Base-by-base conservation (phyloP, 768 basidiomycete genomes). In the Leccinum boreale region DNA sequence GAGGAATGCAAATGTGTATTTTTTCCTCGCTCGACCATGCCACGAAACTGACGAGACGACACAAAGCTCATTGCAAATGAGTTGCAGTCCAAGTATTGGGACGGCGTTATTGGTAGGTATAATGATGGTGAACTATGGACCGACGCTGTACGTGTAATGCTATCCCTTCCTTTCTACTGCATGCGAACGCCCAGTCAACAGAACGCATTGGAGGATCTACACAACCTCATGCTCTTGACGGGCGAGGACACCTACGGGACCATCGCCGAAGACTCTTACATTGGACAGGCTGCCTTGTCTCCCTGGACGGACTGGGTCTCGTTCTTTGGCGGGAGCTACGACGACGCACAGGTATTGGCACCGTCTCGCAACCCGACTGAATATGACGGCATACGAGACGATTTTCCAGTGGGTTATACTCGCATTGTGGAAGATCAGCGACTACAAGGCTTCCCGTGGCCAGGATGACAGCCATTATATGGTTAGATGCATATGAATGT, bases 151-250 rank as follows among this genome's bases (percentile, higher is more conserved):
- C n/a, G 76, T 64, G 5, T 33, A 46, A 19, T 56, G 3, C 5
- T 11, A 35, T 24, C 9, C 39, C 1, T 49, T 48, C n/a, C 36
- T 5, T 53, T 33, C 23, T 19, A 15, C 44, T 12, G 24, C 50
- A 23, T 44, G 21, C 17, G 14, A 9, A n/a, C 17, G 8, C 10
- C 0, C 31, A 23, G 36, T 55, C 21, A 49, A 55, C n/a, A 84
- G 83, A 85, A 84, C 60, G 75, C 82, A 5, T 61, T 83, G 29
- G 83, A 84, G 62, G 82, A 84, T 60, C 65, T 84, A 14, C 81
- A 84, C 61, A 84, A 82, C 66, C 68, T 84, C 52, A 84, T 84
- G 83, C 75, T 84, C 12, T 78, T 76, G 12, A 78, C 78, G 5
- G 75, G 74, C 14, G 73, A 70, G 3, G 64, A 31, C 11, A 31